Evolutionary conservation across 768 basidiomycete species (phyloP), one percentile per base, ranked within the genome.

Genomic region (Podaxis sp.): DNA sequence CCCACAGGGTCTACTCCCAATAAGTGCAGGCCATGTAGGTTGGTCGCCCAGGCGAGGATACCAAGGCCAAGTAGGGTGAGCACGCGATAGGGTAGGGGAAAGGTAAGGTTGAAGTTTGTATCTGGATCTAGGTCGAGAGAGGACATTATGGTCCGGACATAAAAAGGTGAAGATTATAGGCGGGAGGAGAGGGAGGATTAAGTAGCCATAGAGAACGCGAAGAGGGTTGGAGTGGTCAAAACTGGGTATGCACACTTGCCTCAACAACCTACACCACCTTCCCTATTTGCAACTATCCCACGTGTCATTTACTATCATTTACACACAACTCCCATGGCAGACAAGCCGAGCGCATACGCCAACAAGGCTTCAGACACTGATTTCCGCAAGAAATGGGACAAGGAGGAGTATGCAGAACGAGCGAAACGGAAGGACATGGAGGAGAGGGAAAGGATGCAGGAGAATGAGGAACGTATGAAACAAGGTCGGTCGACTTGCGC

Each of bases 1-100:
- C 79, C 74, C 13, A 83, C 78, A 0, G 85, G 86, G 73, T 99
- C 94, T 43, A 98, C 75, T 22, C 90, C 88, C 15, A 89, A 77
- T 11, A 80, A 66, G 65, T 88, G 79, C 51, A 98, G 85, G 54
- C 91, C 85, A 73, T 98, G 96, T 6, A 98, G 76, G 74, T 98
- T 99, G 37, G 89, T 86, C 0, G 94, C 94, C 95, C 96, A 99
- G 65, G 89, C 89, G 3, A 96, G 77, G 59, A 95, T 84, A 11
- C 93, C 95, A 37, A 93, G 67, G 19, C 91, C 90, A 58, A 85
- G 80, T 62, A 97, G 81, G 66, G 85, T 83, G 62, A 97, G 83
- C 25, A 94, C 93, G 65, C 97, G 91, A 72, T 94, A 98, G 0
- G 97, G 96, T 0, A 99, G 82, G 11, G 97, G 96, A 71, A 96